phyloP scores from a whole-genome alignment of 352 stramenopile species.

The Globisporangium emineosum region DNA sequence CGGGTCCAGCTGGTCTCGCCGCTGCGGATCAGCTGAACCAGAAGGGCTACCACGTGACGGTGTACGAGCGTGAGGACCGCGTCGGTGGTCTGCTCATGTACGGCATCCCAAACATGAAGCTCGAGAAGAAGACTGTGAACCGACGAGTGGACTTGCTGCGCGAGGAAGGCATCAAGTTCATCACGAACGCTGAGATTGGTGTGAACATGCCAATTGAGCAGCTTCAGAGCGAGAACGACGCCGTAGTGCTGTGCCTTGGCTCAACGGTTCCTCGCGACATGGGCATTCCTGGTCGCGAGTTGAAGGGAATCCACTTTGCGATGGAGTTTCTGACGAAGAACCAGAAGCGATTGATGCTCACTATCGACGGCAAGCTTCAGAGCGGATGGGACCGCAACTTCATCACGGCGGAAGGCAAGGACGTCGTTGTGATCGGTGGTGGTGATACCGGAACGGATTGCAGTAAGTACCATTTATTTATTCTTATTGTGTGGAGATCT shows the following conservation, averaged over 20 bases:
- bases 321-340: conserved; percentile 98
- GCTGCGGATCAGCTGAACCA: conserved; percentile 97
- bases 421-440: conserved; percentile 98
- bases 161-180: conserved; percentile 97
- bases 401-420: conserved; percentile 96
- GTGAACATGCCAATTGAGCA: conserved; percentile 78
- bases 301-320: conserved; percentile 96
- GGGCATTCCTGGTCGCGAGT: conserved; percentile 79
- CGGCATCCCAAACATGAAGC: conserved; percentile 99
- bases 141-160: conserved; percentile 92
- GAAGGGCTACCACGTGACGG: conserved; percentile 95
- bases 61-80: conserved; percentile 96
- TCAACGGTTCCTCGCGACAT: conserved; percentile 95
- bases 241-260: conserved; percentile 92
- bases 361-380: conserved; percentile 93
- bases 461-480: conserved; percentile 34
- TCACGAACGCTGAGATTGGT: conserved; percentile 94
- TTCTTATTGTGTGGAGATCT: too few species aligned
- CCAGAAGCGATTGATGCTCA: conserved; percentile 96
- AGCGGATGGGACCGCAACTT: conserved; percentile 94
- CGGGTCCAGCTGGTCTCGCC: conserved; percentile 90
- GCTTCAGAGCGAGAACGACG: conserved; percentile 82
- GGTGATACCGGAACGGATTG: conserved; percentile 97
- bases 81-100: conserved; percentile 97
- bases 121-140: conserved; percentile 97